phyloP scores from a whole-genome alignment of 2,329 filamentous ascomycete species.

The Clonostachys byssicola region DNA sequence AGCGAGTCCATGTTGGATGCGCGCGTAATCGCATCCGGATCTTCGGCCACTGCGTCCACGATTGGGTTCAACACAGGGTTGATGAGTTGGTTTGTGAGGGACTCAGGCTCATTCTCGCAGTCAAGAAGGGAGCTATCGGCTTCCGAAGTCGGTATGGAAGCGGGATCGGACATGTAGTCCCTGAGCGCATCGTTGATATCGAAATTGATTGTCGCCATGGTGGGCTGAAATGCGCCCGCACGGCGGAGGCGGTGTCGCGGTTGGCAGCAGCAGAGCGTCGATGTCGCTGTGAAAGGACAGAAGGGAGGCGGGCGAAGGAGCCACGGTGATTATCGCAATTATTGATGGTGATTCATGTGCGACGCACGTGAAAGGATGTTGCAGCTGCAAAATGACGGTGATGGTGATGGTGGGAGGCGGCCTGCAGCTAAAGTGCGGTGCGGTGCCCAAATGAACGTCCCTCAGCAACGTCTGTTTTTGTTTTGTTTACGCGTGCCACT shows the following conservation, averaged over 20 bases:
- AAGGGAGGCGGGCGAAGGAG: neutral
- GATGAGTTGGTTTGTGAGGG: slow-evolving; percentile 72
- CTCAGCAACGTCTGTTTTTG: slow-evolving; percentile 18
- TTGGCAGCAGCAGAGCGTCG: no score
- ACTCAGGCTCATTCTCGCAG: slow-evolving; percentile 88
- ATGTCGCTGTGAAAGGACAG: neutral
- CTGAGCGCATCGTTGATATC: slow-evolving; percentile 97
- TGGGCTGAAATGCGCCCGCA: slow-evolving; percentile 12
- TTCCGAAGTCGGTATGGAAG: slow-evolving; percentile 77
- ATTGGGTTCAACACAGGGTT: slow-evolving; percentile 88
- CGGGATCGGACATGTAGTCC: slow-evolving; percentile 91
- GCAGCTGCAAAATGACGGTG: slow-evolving; percentile 3
- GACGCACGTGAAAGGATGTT: neutral
- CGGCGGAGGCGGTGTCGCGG: no score
- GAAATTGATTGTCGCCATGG: slow-evolving; percentile 77
- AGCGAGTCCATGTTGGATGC: slow-evolving; percentile 83
- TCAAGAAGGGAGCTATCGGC: slow-evolving; percentile 80
- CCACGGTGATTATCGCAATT: neutral
- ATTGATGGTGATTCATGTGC: slow-evolving; percentile 3
- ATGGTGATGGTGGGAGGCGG: slow-evolving; percentile 1
- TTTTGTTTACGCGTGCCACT: slow-evolving; percentile 9
- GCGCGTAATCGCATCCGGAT: slow-evolving; percentile 80
- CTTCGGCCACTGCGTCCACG: slow-evolving; percentile 87
- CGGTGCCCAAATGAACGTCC: slow-evolving; percentile 1
- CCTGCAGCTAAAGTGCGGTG: slow-evolving; percentile 2